Evolutionary conservation across 176 grass and related monocot genomes (phyloP).

Genomic region (Guadua angustifolia): DNA sequence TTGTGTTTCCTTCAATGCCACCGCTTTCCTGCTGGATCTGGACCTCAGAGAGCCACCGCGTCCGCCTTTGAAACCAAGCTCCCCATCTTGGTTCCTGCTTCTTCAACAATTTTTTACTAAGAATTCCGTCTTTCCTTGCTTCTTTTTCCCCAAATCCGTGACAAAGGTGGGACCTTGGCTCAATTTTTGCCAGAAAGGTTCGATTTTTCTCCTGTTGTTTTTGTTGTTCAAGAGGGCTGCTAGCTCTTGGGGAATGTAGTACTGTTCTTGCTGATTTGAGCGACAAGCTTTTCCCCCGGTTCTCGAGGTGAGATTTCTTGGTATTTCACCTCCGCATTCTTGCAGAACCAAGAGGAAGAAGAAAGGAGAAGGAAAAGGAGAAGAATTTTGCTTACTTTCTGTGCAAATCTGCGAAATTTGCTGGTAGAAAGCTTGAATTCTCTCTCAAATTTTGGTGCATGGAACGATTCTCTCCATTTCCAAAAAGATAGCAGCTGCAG

Average conservation of each 20-base stretch:
- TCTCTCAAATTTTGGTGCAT: constrained; percentile 7
- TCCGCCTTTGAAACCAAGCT: not conserved
- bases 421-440: not conserved
- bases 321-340: constrained; percentile 3
- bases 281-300: too few relatives aligned
- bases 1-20: constrained; percentile 45
- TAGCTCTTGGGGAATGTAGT: constrained; percentile 23
- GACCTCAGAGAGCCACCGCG: constrained; percentile 1
- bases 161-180: constrained; percentile 43
- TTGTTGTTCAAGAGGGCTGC: not conserved
- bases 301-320: not conserved
- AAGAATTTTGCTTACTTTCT: constrained; percentile 21
- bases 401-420: constrained; percentile 32
- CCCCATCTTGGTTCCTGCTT: not conserved
- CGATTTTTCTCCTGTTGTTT: not conserved
- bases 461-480: constrained; percentile 12
- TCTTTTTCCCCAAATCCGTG: not conserved
- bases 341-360: not conserved
- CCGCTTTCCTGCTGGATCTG: constrained; percentile 58
- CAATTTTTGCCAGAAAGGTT: constrained; percentile 24
- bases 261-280: constrained; percentile 25
- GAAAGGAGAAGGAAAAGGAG: not conserved
- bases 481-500: constrained; percentile 3
- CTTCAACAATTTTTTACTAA: not conserved
- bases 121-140: not conserved